A percentile compares a stretch with the other conserved stretches of the same genome.
These are phyloP conservation scores for Calonectria pseudoreteaudii DNA, from an alignment of 2,329 filamentous ascomycete species.

Conservation along the genomic window DNA sequence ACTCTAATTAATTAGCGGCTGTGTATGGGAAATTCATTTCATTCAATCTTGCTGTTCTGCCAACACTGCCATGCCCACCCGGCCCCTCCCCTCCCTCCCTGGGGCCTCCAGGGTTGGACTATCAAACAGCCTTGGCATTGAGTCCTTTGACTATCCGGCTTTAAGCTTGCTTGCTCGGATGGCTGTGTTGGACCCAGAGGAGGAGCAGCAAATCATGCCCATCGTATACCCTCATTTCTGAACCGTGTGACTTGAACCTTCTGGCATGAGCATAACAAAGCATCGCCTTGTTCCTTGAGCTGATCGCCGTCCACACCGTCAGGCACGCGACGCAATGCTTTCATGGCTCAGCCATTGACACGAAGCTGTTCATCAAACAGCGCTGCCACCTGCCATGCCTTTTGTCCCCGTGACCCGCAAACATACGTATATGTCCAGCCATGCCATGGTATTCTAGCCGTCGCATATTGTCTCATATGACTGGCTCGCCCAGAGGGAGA, in stretches of 20 bases:
- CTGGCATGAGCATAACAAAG: conserved; percentile 10
- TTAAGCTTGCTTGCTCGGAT: neutral
- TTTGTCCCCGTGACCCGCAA: neutral
- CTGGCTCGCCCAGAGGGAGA: neutral
- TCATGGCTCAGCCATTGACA: neutral
- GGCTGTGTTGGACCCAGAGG: conserved; percentile 3
- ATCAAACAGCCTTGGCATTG: conserved; percentile 5
- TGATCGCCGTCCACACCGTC: neutral
- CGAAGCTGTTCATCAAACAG: neutral
- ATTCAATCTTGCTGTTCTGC: neutral
- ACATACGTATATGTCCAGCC: neutral
- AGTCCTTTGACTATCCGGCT: neutral
- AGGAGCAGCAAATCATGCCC: conserved; percentile 7
- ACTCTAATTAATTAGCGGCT: conserved; percentile 14
- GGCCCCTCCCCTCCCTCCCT: neutral
- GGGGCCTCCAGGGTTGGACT: neutral
- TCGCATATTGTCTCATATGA: conserved; percentile 5
- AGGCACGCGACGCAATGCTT: neutral
- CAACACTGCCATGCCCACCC: neutral
- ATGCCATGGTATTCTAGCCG: neutral
- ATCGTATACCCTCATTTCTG: conserved; percentile 7
- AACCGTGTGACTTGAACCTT: neutral
- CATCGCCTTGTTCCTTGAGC: neutral
- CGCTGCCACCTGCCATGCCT: neutral
- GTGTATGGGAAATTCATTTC: neutral